These are phyloP conservation scores for Nemania sp. DNA, from an alignment of 2,329 filamentous ascomycete species.

Conservation along the genomic window DNA sequence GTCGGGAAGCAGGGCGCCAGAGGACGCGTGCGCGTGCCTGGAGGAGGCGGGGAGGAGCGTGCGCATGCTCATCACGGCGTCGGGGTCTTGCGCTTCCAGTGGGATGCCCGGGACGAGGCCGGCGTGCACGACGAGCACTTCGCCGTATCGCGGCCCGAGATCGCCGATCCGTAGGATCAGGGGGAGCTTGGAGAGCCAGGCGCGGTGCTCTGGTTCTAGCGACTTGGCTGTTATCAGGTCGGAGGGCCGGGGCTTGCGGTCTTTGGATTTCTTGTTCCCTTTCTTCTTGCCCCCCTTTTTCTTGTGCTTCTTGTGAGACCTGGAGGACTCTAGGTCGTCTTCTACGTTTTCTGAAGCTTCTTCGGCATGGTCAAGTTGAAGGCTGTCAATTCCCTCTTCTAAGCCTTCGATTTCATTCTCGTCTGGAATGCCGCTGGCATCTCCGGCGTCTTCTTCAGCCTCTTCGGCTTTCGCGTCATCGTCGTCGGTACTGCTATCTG, in stretches of 20 bases:
- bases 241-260: slow-evolving; percentile 42
- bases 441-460: not conserved
- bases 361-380: not conserved
- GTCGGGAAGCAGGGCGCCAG: no score
- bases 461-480: slow-evolving; percentile 3
- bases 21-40: not conserved
- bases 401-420: not conserved
- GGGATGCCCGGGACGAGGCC: slow-evolving; percentile 78
- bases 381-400: not conserved
- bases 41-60: slow-evolving; percentile 63
- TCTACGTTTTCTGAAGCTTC: not conserved
- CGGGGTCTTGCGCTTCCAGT: slow-evolving; percentile 72
- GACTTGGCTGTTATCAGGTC: slow-evolving; percentile 60
- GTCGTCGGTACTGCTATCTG: not conserved
- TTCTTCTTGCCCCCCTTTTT: slow-evolving; percentile 26
- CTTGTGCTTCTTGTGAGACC: slow-evolving; percentile 28
- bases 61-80: slow-evolving; percentile 90
- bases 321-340: not conserved
- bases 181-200: slow-evolving; percentile 72
- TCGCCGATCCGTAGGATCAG: slow-evolving; percentile 76
- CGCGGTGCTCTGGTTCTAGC: slow-evolving; percentile 60
- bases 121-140: slow-evolving; percentile 79
- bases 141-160: slow-evolving; percentile 54
- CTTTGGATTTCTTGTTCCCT: slow-evolving; percentile 17
- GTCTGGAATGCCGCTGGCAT: not conserved